A percentile compares a stretch with the other conserved stretches of the same genome.
phyloP scores from a whole-genome alignment of 1,284 basidiomycete genomes.

The Puccinia hordei region DNA sequence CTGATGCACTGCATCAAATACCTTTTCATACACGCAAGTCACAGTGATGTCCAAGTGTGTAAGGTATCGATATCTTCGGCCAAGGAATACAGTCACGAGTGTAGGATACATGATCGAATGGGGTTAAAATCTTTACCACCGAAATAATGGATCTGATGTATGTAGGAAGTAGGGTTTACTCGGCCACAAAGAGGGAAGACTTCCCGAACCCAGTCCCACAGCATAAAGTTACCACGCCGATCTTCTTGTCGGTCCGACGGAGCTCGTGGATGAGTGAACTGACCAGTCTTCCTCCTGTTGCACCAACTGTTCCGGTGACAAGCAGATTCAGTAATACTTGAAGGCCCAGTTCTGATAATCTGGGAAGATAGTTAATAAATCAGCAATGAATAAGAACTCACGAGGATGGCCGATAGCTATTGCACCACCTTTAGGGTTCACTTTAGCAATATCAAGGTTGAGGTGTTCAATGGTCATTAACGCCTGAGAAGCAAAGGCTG shows the following conservation, averaged over 20 bases:
- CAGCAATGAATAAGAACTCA: neutral
- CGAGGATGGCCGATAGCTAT: constrained; percentile 58
- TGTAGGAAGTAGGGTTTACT: constrained; percentile 51
- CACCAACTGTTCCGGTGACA: constrained; percentile 53
- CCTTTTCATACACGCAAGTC: no score
- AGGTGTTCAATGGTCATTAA: constrained; percentile 56
- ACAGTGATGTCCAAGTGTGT: no score
- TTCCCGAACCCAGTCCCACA: constrained; percentile 58
- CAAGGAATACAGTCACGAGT: no score
- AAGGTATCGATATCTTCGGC: no score
- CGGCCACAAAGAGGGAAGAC: constrained; percentile 56
- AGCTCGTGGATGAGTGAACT: constrained; percentile 57
- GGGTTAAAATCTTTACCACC: no score
- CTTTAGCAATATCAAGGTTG: constrained; percentile 54
- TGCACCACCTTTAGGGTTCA: constrained; percentile 59
- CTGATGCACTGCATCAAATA: no score
- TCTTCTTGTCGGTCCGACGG: constrained; percentile 55
- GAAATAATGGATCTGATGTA: neutral
- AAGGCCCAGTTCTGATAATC: neutral
- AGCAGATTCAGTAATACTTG: neutral
- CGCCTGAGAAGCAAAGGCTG: constrained; percentile 58
- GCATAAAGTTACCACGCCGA: constrained; percentile 57
- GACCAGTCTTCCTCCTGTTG: constrained; percentile 57
- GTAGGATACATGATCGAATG: no score
- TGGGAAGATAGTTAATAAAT: neutral